A percentile compares a stretch with the other conserved stretches of the same genome.
Evolutionary conservation across 2,329 filamentous ascomycete genomes (phyloP).

Genomic region (Penicillium frequentans): DNA sequence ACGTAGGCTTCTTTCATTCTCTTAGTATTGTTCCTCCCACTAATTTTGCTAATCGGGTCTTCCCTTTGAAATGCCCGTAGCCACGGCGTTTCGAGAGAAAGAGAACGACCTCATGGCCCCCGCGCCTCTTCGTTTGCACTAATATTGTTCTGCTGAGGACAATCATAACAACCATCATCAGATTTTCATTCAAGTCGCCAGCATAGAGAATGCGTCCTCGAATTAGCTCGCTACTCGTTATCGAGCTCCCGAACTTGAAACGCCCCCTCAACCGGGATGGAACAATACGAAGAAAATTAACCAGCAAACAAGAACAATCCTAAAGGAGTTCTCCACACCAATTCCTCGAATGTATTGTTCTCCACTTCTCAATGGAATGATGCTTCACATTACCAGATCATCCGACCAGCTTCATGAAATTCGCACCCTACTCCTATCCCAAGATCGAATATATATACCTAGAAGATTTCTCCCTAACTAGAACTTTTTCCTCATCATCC

Average conservation of each 20-base stretch:
- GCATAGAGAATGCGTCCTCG: not conserved
- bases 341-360: not conserved
- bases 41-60: not conserved
- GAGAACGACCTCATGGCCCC: not conserved
- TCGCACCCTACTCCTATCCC: not conserved
- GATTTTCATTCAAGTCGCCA: not conserved
- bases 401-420: not conserved
- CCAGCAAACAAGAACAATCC: not conserved
- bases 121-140: not conserved
- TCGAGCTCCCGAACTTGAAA: not conserved
- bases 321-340: not conserved
- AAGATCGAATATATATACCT: not conserved
- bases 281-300: not conserved
- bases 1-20: not conserved
- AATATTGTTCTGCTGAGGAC: constrained; percentile 6
- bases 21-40: not conserved
- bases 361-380: not conserved
- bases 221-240: not conserved
- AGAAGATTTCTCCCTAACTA: not conserved
- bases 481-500: constrained; percentile 8
- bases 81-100: not conserved
- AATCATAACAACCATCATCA: constrained; percentile 3
- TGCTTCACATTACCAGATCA: not conserved
- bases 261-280: not conserved
- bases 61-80: not conserved